Percentiles rank a stretch among this genome's conserved stretches.
These are phyloP conservation scores for Podospora sp. DNA, from an alignment of 495 filamentous ascomycete species.

Conservation along the genomic window DNA sequence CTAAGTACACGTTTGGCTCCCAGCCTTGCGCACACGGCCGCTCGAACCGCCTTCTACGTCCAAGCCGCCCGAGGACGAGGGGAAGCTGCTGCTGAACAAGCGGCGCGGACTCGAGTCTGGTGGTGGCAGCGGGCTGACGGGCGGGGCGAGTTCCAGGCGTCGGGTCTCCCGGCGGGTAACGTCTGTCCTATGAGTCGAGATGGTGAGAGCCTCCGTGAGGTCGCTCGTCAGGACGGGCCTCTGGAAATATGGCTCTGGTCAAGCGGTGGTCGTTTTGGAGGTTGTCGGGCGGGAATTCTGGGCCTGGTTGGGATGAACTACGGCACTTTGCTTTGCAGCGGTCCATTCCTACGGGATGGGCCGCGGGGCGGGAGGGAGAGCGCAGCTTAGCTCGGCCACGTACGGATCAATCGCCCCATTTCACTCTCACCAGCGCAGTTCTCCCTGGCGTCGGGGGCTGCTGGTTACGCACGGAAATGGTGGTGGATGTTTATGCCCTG, in stretches of 20 bases:
- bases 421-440: constrained; percentile 23
- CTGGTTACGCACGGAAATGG: constrained; percentile 45
- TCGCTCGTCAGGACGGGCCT: constrained; percentile 62
- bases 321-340: constrained; percentile 36
- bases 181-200: constrained; percentile 61
- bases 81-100: constrained; percentile 43
- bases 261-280: constrained; percentile 47
- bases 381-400: constrained; percentile 43
- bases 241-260: constrained; percentile 66
- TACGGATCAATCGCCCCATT: constrained; percentile 41
- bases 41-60: constrained; percentile 46
- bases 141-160: constrained; percentile 50
- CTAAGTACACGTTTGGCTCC: constrained; percentile 65
- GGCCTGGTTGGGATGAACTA: constrained; percentile 18
- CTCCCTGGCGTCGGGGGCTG: constrained; percentile 49
- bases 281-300: constrained; percentile 34
- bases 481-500: constrained; percentile 35
- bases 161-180: constrained; percentile 38
- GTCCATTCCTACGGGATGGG: constrained; percentile 17
- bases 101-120: constrained; percentile 27
- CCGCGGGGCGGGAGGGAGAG: constrained; percentile 41
- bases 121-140: constrained; percentile 40
- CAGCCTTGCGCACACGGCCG: constrained; percentile 52
- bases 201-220: constrained; percentile 65
- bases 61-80: constrained; percentile 22